Conservation (phyloP, 345 rosid species). For the Fremontodendron californicum region DNA sequence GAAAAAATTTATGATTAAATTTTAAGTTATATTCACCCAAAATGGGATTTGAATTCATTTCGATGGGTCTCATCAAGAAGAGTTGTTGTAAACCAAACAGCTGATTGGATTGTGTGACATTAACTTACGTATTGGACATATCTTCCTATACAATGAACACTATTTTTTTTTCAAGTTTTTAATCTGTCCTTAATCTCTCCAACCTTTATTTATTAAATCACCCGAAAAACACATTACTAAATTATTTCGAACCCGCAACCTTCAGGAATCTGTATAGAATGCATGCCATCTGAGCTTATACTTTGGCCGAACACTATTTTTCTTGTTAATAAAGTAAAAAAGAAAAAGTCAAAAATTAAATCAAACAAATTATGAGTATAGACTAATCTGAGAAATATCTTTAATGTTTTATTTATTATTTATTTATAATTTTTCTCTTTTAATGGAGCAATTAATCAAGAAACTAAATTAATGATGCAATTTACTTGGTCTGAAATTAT, state of each 20-base stretch:
- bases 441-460: no score
- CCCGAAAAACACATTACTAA: no score
- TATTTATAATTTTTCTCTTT: neutral
- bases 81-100: slow-evolving; percentile 28
- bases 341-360: neutral
- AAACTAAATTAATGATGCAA: no score
- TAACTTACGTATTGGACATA: slow-evolving; percentile 31
- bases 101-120: slow-evolving; percentile 31
- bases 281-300: no score
- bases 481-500: no score
- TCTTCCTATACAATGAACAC: slow-evolving; percentile 18
- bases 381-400: slow-evolving; percentile 8
- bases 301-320: neutral
- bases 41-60: neutral
- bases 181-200: no score
- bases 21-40: neutral
- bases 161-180: no score
- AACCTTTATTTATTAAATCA: no score
- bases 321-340: slow-evolving; percentile 40
- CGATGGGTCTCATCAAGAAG: slow-evolving; percentile 19
- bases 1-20: no score
- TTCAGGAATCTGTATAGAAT: no score
- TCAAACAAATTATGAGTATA: slow-evolving; percentile 32
- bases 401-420: no score
- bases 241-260: no score